Evolutionary conservation across 139 green algal species (phyloP), one percentile per base, ranked within the genome.

Genomic region (Trebouxia sp.): DNA sequence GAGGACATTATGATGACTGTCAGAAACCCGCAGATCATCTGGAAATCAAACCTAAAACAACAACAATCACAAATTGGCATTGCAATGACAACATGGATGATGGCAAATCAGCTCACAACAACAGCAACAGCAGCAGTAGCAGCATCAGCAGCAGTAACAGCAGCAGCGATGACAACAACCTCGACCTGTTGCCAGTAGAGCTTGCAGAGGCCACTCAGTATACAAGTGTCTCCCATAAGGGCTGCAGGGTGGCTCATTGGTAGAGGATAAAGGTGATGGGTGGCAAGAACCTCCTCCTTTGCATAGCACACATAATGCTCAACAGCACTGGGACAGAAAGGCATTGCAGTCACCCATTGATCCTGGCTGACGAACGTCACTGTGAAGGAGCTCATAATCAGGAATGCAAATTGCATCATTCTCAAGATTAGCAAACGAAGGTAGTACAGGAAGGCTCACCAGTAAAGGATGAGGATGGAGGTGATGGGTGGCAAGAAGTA

Each of bases 381-480:
- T n/a, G n/a, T n/a, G n/a, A n/a, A n/a, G n/a, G n/a, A n/a, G n/a
- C n/a, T n/a, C 15, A 1, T 5, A 37, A 14, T 24, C n/a, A 37
- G n/a, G 1, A 15, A 12, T 41, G 20, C 1, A 24, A 38, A 22
- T 15, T 17, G 37, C 28, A 35, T 24, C 58, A 41, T 24, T 14
- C 2, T 24, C 3, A 5, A n/a, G n/a, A 26, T n/a, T 55, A 20
- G 45, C 41, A 45, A 41, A n/a, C 22, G 58, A 14, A 70, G 58
- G 12, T 41, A 17, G 20, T 37, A 3, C 22, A 14, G 26, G 42
- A 35, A 28, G 5, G 32, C 74, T 79, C 28, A 79, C 74, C 50
- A 65, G 45, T 47, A 79, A 28, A 79, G 74, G 45, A 79, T 62
- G 74, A 79, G 48, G 12, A 79, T 47, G 1, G 45, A 45, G 74